Evolutionary conservation across 2,329 filamentous ascomycete genomes (phyloP), one percentile per base, ranked within the genome.

Genomic region (Scopulariopsis brevicaulis): DNA sequence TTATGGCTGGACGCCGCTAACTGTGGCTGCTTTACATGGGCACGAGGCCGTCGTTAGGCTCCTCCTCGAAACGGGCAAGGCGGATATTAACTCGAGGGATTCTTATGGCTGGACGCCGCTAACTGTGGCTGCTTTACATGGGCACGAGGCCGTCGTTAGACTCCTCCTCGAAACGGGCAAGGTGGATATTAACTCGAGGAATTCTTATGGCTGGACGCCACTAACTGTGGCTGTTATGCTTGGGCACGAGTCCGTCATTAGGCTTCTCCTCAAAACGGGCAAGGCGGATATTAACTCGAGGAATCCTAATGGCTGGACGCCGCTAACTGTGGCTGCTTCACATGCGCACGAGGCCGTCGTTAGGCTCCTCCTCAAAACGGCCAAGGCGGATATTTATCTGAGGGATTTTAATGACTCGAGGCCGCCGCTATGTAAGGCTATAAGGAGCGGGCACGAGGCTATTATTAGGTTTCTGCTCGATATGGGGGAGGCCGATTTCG

Each of bases 141-240:
- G 51, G 25, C 22, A 53, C 5, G 24, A n/a, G 25, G 51, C 51
- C 28, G 18, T 32, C 24, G 51, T 53, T 22, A n/a, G 24, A n/a
- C 51, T 28, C 24, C 51, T 53, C 2, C 24, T 53, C 51, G 51
- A 28, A 7, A 53, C 51, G 11, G 51, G 51, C 11, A 15, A 22
- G 24, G 24, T 15, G 7, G 51, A 53, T 10, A 14, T 35, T 2
- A 58, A 64, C 55, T 60, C 63, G 53, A 59, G 56, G 2, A 64
- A 67, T 22, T 56, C 11, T 12, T 4, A 51, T 3, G 48, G 48
- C 48, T 4, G 20, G 48, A 51, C 48, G n/a, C 48, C 48, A 24
- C 48, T 50, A 18, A 8, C 18, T 6, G 6, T 8, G 43, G 43
- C 43, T 6, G 43, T 18, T 50, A 18, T 6, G 43, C 7, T n/a